phyloP scores from a whole-genome alignment of 345 rosid genomes.

The Populus tremula region DNA sequence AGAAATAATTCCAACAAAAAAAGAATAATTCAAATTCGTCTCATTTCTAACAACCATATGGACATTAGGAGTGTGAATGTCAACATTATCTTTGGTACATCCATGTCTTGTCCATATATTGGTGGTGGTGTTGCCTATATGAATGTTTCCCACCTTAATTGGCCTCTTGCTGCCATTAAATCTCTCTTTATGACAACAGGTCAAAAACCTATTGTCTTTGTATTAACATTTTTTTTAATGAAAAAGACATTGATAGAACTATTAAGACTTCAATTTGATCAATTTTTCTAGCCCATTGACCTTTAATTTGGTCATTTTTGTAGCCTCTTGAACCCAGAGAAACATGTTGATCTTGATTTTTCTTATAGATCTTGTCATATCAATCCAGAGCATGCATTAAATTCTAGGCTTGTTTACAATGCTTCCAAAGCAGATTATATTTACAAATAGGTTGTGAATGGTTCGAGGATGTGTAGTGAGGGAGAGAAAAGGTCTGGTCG shows the following conservation, averaged over 20 bases:
- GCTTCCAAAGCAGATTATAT: constrained; percentile 26
- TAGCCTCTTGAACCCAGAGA: not conserved
- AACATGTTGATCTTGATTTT: constrained; percentile 17
- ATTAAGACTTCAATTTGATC: not conserved
- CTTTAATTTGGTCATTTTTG: not conserved
- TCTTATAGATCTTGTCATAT: constrained; percentile 15
- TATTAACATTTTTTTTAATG: too few relatives aligned
- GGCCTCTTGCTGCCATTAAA: constrained; percentile 25
- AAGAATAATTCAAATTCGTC: too few relatives aligned
- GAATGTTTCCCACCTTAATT: constrained; percentile 30
- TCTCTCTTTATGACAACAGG: constrained; percentile 27
- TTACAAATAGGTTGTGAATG: not conserved
- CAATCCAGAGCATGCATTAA: constrained; percentile 1
- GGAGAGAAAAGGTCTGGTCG: too few relatives aligned
- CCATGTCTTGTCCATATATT: constrained; percentile 31
- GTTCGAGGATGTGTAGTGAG: too few relatives aligned
- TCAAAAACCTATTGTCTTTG: not conserved
- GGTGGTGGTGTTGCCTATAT: constrained; percentile 29
- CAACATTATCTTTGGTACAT: constrained; percentile 27
- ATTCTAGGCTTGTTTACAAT: constrained; percentile 19
- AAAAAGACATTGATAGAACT: too few relatives aligned
- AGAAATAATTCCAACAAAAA: too few relatives aligned
- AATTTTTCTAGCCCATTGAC: too few relatives aligned
- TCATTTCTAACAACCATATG: not conserved
- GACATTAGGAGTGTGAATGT: constrained; percentile 16